phyloP scores from a whole-genome alignment of 73 alveolate species.

The Paramecium sexaurelia region DNA sequence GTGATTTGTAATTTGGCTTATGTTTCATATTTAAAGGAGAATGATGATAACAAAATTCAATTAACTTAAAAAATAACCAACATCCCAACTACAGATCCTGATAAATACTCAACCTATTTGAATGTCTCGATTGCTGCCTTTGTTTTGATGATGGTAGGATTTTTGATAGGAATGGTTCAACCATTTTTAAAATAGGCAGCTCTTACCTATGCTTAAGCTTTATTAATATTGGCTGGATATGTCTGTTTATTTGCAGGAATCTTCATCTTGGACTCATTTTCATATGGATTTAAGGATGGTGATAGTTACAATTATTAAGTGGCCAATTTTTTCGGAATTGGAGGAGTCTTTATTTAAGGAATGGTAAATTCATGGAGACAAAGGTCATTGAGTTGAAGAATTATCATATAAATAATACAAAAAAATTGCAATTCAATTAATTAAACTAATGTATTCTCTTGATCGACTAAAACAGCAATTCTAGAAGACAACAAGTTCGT shows the following conservation, averaged over 20 bases:
- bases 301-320: neutral
- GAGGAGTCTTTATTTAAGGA: neutral
- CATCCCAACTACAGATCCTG: neutral
- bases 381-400: neutral
- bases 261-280: neutral
- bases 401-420: neutral
- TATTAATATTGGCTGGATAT: neutral
- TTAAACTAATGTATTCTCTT: neutral
- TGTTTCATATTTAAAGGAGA: neutral
- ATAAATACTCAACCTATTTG: neutral
- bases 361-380: conserved; percentile 3
- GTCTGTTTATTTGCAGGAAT: neutral
- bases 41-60: neutral
- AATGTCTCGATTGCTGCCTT: neutral
- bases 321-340: neutral
- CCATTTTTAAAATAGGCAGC: neutral
- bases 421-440: neutral
- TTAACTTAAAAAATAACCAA: neutral
- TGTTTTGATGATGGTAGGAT: neutral
- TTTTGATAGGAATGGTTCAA: neutral
- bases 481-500: neutral
- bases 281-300: neutral
- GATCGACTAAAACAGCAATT: neutral
- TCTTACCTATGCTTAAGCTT: neutral
- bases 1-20: neutral